phyloP scores from a whole-genome alignment of 306 rosid genomes.

The Vigna mungo region DNA sequence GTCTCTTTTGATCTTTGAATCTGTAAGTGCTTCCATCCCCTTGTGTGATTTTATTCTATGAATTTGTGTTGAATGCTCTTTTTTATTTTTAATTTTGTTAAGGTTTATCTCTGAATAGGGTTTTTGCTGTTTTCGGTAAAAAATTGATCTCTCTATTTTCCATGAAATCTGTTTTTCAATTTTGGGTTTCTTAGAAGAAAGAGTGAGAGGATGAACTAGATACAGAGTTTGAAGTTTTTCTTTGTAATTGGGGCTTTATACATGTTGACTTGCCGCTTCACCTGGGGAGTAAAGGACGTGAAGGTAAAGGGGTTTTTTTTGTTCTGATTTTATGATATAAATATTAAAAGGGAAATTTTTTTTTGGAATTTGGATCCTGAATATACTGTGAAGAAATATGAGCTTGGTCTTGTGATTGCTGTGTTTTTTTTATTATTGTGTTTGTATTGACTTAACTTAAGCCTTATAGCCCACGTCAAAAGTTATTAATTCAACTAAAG shows the following conservation, averaged over 20 bases:
- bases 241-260: conserved; percentile 6
- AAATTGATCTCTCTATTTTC: not conserved
- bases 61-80: conserved; percentile 15
- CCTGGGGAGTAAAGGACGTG: not conserved
- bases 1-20: conserved; percentile 44
- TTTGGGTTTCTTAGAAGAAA: conserved; percentile 1
- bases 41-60: not conserved
- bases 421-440: conserved; percentile 14
- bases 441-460: conserved; percentile 26
- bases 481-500: conserved; percentile 31
- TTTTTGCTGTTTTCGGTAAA: conserved; percentile 11
- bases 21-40: conserved; percentile 47
- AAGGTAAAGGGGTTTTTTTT: conserved; percentile 5
- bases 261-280: not conserved
- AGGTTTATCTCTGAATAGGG: conserved; percentile 16
- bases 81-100: not conserved
- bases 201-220: not conserved
- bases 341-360: not conserved
- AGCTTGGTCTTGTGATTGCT: conserved; percentile 16
- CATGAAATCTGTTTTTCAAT: conserved; percentile 12
- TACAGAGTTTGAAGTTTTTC: not conserved
- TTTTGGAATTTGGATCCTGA: not conserved
- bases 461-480: conserved; percentile 13
- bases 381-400: conserved; percentile 21
- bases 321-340: conserved; percentile 4